Conservation (phyloP, 345 rosid species). For the Balakata baccata region DNA sequence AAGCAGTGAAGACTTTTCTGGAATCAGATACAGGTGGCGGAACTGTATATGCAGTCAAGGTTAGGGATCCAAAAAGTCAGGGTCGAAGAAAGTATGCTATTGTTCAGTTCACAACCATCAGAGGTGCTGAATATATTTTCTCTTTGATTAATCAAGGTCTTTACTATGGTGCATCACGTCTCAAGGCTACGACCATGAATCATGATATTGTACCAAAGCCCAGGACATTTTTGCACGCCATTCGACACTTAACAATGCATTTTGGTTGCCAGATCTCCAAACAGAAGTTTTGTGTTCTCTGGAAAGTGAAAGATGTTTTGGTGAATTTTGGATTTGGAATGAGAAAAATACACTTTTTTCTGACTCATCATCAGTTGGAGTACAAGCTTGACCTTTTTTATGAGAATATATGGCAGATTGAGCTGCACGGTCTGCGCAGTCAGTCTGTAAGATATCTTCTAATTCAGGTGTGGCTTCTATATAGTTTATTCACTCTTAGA, state of each 20-base stretch:
- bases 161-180: constrained; percentile 34
- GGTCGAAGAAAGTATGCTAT: constrained; percentile 42
- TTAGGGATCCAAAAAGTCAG: constrained; percentile 34
- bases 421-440: constrained; percentile 42
- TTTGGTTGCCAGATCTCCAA: constrained; percentile 68
- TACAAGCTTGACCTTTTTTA: constrained; percentile 68
- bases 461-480: constrained; percentile 48
- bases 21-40: constrained; percentile 42
- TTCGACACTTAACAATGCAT: constrained; percentile 40
- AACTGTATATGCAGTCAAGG: constrained; percentile 46
- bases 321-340: constrained; percentile 53
- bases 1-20: constrained; percentile 37
- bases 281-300: constrained; percentile 42
- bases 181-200: constrained; percentile 41
- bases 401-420: constrained; percentile 80
- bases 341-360: constrained; percentile 45
- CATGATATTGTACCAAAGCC: constrained; percentile 66
- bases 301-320: constrained; percentile 38
- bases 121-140: constrained; percentile 36
- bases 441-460: constrained; percentile 43
- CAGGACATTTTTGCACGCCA: constrained; percentile 32
- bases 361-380: constrained; percentile 31
- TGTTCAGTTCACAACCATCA: constrained; percentile 51
- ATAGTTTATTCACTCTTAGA: constrained; percentile 1
- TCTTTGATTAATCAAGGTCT: constrained; percentile 21